Evolutionary conservation across 179 eudicot species (phyloP), one percentile per base, ranked within the genome.

Genomic region (Sideroxylon spinosum): DNA sequence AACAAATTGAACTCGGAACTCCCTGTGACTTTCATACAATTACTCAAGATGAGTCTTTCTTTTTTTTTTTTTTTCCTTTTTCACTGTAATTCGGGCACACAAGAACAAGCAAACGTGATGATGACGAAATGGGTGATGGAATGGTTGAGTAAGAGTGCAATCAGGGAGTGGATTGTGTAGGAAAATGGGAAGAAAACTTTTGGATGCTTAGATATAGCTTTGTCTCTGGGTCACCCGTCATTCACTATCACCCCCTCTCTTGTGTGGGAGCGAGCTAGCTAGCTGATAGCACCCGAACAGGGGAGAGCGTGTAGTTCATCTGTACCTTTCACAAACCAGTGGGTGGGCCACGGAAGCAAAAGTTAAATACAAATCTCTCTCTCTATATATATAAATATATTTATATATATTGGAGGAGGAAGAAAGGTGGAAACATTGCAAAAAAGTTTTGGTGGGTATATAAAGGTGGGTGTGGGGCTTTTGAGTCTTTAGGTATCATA

Each of bases 401-500:
- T 11, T 28, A n/a, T 29, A 29, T 29, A 29, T 37, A 37, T 37
- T 6, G 16, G 63, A 59, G 63, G 63, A 37, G 57, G 50, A 37
- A 46, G 74, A 6, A 71, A 50, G 74, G 44, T 71, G 74, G 74
- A 17, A 50, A 71, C 74, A 23, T 50, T 50, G 73, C 60, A 7
- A 61, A 37, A 46, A 37, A 65, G 81, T 76, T 76, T 57, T 23
- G 19, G 4, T 29, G 66, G 16, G 67, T 78, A 87, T 83, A 81
- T 77, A 87, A 63, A 85, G 87, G 85, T 86, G 81, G 85, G 82
- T 86, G 82, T 59, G 83, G 72, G 78, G 71, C 71, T 57, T 73
- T 67, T 67, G 64, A 78, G 78, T 64, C 74, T 61, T 52, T 46
- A 19, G 22, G 49, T 74, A 59, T 61, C 29, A 80, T 57, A 80